Percentiles rank a stretch among this genome's conserved stretches.
Conservation (phyloP, 768 basidiomycete genomes). For the Leccinellum albellum region DNA sequence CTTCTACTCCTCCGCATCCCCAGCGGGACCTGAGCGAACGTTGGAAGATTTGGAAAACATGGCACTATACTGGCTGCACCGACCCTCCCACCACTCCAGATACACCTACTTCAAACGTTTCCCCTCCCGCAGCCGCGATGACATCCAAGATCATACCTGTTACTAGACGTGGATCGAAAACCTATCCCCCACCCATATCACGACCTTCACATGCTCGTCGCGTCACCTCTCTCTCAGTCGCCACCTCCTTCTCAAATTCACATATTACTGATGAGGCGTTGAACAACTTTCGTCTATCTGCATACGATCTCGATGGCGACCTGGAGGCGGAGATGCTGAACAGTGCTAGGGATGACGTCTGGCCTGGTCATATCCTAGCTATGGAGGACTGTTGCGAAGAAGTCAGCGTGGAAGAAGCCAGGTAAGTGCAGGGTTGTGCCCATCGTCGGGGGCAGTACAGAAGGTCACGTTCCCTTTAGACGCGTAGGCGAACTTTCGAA, state of each 20-base stretch:
- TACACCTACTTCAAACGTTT: conserved; percentile 1
- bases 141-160: neutral
- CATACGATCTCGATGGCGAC: conserved; percentile 28
- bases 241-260: conserved; percentile 21
- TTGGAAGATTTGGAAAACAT: conserved; percentile 19
- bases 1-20: neutral
- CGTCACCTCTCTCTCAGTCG: conserved; percentile 18
- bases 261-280: conserved; percentile 25
- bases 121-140: neutral
- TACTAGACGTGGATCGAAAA: neutral
- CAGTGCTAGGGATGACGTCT: conserved; percentile 19
- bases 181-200: neutral
- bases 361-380: conserved; percentile 7
- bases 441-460: conserved; percentile 9
- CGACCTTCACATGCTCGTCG: conserved; percentile 17
- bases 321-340: conserved; percentile 25
- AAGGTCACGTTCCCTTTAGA: neutral
- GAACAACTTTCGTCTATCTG: conserved; percentile 16
- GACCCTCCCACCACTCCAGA: neutral
- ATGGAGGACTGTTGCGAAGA: conserved; percentile 9
- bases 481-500: neutral
- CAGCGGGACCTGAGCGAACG: conserved; percentile 2
- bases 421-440: conserved; percentile 3
- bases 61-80: neutral
- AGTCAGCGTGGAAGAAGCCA: neutral